Percentiles rank a stretch among this genome's conserved stretches.
Evolutionary conservation across 2,329 filamentous ascomycete species (phyloP).

Genomic region (Xylariaceae sp.): DNA sequence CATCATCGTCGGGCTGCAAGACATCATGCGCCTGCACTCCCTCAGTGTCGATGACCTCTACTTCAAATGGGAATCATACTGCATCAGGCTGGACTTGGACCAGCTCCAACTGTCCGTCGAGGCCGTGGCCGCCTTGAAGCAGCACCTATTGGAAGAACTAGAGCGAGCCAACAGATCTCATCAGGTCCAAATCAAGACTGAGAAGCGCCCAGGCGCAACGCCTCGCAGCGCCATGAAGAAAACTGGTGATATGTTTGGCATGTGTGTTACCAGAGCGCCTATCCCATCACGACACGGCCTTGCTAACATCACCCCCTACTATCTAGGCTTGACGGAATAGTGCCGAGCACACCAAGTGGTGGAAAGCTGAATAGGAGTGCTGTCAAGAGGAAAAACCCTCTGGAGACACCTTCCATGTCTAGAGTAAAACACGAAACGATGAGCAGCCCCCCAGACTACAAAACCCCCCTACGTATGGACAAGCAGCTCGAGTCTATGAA

Average conservation of each 20-base stretch:
- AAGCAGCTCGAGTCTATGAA: conserved; percentile 38
- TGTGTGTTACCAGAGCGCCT: conserved; percentile 46
- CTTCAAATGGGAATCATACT: conserved; percentile 99
- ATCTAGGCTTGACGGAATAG: conserved; percentile 58
- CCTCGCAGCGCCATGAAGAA: conserved; percentile 54
- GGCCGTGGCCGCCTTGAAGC: conserved; percentile 73
- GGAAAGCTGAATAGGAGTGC: conserved; percentile 40
- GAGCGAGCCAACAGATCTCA: conserved; percentile 66
- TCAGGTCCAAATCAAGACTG: conserved; percentile 57
- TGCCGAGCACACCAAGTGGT: conserved; percentile 55
- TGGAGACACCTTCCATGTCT: conserved; percentile 44
- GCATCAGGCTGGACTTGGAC: conserved; percentile 85
- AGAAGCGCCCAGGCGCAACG: conserved; percentile 58
- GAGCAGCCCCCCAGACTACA: conserved; percentile 42
- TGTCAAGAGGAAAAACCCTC: conserved; percentile 34
- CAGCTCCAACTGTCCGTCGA: conserved; percentile 67
- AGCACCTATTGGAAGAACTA: conserved; percentile 76
- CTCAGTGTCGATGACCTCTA: conserved; percentile 81
- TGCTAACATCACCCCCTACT: conserved; percentile 3
- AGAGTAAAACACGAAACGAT: conserved; percentile 41
- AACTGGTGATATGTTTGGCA: conserved; percentile 71
- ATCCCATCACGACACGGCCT: background rate
- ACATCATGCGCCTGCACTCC: conserved; percentile 78
- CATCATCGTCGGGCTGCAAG: conserved; percentile 73
- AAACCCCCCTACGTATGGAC: conserved; percentile 38